A percentile compares a stretch with the other conserved stretches of the same genome.
Conservation (phyloP, 2,329 filamentous ascomycete genomes). For the Biscogniauxia marginata region DNA sequence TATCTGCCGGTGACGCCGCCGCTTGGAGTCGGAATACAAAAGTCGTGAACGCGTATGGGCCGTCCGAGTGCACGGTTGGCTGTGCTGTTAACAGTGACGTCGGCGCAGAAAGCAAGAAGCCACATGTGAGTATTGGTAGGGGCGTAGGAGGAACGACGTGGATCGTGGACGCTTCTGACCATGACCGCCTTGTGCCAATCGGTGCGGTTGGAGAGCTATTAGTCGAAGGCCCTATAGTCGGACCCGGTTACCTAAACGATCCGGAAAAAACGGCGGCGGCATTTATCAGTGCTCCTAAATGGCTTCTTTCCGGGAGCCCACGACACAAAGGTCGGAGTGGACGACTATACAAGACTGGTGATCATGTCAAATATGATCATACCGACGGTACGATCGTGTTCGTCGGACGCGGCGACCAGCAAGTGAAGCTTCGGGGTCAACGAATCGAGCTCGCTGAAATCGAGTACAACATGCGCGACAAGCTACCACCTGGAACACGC, state of each 20-base stretch:
- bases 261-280: constrained; percentile 54
- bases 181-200: constrained; percentile 46
- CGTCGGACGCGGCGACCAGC: constrained; percentile 64
- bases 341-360: constrained; percentile 59
- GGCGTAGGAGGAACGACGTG: constrained; percentile 49
- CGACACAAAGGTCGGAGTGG: constrained; percentile 37
- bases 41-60: constrained; percentile 52
- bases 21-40: constrained; percentile 46
- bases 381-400: constrained; percentile 53
- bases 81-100: constrained; percentile 49
- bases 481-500: constrained; percentile 41
- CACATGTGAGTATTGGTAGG: constrained; percentile 44
- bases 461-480: constrained; percentile 47
- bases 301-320: constrained; percentile 44
- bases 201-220: constrained; percentile 53
- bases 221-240: constrained; percentile 59
- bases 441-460: constrained; percentile 60
- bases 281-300: constrained; percentile 57
- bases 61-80: constrained; percentile 54
- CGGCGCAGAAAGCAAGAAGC: constrained; percentile 32
- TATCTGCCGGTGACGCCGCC: constrained; percentile 49
- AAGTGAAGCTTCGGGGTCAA: constrained; percentile 66
- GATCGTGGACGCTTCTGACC: constrained; percentile 49
- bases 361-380: constrained; percentile 52
- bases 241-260: constrained; percentile 60